phyloP scores from a whole-genome alignment of 179 eudicot species.

The Beta lomatogona region DNA sequence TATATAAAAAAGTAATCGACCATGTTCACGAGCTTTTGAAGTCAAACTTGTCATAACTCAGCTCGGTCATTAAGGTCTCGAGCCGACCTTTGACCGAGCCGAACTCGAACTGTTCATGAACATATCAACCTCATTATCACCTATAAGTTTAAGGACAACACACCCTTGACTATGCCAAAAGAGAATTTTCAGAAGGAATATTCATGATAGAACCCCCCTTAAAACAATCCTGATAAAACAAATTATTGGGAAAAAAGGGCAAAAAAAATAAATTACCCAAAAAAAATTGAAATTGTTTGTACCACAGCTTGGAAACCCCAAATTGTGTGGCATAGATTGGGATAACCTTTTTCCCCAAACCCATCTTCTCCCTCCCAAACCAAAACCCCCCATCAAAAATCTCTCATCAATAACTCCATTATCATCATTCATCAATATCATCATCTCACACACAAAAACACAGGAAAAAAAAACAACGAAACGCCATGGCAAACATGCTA shows the following conservation, averaged over 20 bases:
- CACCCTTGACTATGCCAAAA: not conserved
- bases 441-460: not conserved
- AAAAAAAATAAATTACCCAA: too few relatives aligned
- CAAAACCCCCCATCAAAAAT: not conserved
- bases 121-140: too few relatives aligned
- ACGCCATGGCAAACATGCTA: constrained; percentile 66
- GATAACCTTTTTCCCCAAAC: constrained; percentile 31
- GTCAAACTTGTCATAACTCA: too few relatives aligned
- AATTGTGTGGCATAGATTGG: constrained; percentile 38
- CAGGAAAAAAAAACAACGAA: not conserved
- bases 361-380: not conserved
- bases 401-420: not conserved
- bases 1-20: too few relatives aligned
- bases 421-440: not conserved
- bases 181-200: not conserved
- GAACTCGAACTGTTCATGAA: too few relatives aligned
- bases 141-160: too few relatives aligned
- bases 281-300: not conserved
- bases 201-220: not conserved
- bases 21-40: too few relatives aligned
- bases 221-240: not conserved
- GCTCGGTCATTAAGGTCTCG: too few relatives aligned
- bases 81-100: too few relatives aligned
- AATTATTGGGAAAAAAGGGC: not conserved
- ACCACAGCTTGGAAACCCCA: constrained; percentile 22